Base-by-base conservation (phyloP, 2,329 filamentous ascomycete genomes). In the Calonectria henricotiae region DNA sequence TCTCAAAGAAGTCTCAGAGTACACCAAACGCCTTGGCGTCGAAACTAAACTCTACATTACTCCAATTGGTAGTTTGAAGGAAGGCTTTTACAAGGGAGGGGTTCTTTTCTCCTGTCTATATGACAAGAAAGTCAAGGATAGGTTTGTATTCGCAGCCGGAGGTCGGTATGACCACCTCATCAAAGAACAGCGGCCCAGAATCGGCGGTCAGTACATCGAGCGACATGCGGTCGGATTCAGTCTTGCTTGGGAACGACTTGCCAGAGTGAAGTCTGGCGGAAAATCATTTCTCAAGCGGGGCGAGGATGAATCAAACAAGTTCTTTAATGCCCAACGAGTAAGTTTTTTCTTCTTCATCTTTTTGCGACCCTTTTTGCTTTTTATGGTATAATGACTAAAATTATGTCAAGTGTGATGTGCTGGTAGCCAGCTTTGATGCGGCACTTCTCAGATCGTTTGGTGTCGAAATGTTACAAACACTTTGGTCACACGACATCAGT, bases 101-200 rank as follows among this genome's bases (percentile, higher is more conserved):
- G 86, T 98, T 32, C 86, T 98, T 49, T 98, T 99, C 80, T 94
- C 97, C 71, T 98, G 95, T 77, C 84, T 98, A 2, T 94, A 95
- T 73, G 96, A 98, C 80, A 91, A 89, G 71, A 97, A 94, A 80
- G 89, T 92, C 71, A 91, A 89, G 75, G 93, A 96, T 75, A 55
- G 39, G n/a, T 65, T 65, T 43, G 94, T 98, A 0, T 94, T 98
- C 78, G 96, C 96, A 6, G 96, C 95, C 37, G 96, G 97, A 62
- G 96, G 96, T 2, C 90, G 96, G 60, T 99, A 99, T 80, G 97
- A 99, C 80, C 90, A 91, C 58, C 85, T 99, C 23, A 96, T 99
- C 73, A 91, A 91, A 79, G 93, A 97, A 71, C 93, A 97, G 78
- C 89, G 92, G 9, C 93, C 93, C 5, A 92, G 91, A 73, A 89